Base-by-base conservation (phyloP, 768 basidiomycete species). In the Cystobasidium ongulense region DNA sequence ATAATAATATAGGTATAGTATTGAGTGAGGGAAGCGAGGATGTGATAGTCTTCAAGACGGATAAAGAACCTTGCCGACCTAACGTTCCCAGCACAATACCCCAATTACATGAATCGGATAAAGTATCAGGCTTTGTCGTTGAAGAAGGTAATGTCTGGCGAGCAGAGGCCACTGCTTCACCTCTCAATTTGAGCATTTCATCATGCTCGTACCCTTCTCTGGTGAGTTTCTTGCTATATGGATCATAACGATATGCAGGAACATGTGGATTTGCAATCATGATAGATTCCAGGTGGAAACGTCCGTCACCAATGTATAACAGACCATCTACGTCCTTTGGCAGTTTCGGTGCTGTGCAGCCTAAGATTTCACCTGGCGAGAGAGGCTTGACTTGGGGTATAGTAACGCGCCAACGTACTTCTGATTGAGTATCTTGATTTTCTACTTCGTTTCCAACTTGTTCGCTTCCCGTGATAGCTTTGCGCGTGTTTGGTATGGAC, bases 241-340 rank as follows among this genome's bases (percentile, higher is more conserved):
- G 96, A 79, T 98, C 96, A 81, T 98, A 99, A 25, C 96, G 87
- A 83, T 96, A 99, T 0, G 96, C 94, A 13, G 96, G 93, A 18
- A 46, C 65, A 25, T 29, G 23, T 0, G 96, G 96, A 80, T 99
- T 99, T n/a, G 93, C 92, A 74, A 99, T 96, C 96, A 99, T 99
- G 80, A 97, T 93, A 17, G 92, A 90, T 81, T 99, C 96, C 21
- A 98, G 86, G 80, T 98, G 96, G 84, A 99, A 99, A 11, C 96
- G 89, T 25, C 96, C 96, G 78, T 99, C 96, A 21, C 96, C 96
- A 31, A 99, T 86, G 81, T 98, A 99, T 78, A 99, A 83, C n/a
- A 98, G 81, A 0, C 93, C 95, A 78, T 99, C 96, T 10, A 92
- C 88, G 50, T 87, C 86, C 41, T 81, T 35, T 1, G 78, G 76